Conservation (phyloP, 345 rosid species). For the Bretschneidera sinensis region DNA sequence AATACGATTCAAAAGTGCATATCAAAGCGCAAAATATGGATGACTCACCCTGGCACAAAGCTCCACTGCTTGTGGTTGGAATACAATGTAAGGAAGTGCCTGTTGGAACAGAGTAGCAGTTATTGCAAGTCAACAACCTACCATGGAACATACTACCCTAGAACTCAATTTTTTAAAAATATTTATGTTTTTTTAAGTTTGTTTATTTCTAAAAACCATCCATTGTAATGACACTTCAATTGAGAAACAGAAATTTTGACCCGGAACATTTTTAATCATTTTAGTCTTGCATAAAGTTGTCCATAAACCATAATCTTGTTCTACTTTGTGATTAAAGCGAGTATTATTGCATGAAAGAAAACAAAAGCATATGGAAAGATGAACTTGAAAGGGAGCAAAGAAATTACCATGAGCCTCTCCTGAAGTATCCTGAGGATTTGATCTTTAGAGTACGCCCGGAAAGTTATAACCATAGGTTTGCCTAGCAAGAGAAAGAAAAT, state of each 20-base stretch:
- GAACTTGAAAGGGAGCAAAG: conserved; percentile 9
- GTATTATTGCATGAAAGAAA: not conserved
- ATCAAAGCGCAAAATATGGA: not conserved
- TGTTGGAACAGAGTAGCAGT: conserved; percentile 25
- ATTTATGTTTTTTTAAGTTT: too few relatives aligned
- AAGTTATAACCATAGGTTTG: conserved; percentile 77
- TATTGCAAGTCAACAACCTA: not conserved
- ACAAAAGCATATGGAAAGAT: not conserved
- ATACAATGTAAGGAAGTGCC: conserved; percentile 56
- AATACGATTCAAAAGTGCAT: conserved; percentile 6
- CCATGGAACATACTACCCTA: not conserved
- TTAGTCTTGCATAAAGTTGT: not conserved
- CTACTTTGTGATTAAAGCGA: too few relatives aligned
- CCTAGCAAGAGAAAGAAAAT: conserved; percentile 34
- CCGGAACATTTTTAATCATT: not conserved
- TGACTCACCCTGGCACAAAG: conserved; percentile 89
- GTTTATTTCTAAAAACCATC: not conserved
- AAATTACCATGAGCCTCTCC: conserved; percentile 76
- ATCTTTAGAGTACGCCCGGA: conserved; percentile 72
- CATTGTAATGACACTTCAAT: not conserved
- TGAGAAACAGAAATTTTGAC: not conserved
- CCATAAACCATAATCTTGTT: not conserved
- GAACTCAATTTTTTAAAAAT: too few relatives aligned
- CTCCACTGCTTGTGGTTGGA: conserved; percentile 81
- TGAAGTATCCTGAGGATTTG: conserved; percentile 69